These are phyloP conservation scores for Solanum dulcamara DNA, from an alignment of 257 asterid species.

Conservation along the genomic window DNA sequence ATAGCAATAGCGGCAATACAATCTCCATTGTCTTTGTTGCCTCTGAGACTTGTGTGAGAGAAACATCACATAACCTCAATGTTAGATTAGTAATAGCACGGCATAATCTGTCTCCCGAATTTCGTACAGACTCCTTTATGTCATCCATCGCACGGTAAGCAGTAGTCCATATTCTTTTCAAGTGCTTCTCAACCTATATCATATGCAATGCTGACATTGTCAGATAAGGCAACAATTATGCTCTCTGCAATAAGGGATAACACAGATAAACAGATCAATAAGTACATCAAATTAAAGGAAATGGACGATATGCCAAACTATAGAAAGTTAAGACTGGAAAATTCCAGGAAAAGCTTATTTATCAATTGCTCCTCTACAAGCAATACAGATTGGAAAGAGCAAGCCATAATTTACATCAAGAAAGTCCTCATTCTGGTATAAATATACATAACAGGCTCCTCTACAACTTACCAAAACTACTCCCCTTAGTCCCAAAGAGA, in stretches of 20 bases:
- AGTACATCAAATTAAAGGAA: not conserved
- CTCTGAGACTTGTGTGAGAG: conserved; percentile 76
- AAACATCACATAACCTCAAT: conserved; percentile 76
- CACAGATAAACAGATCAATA: not conserved
- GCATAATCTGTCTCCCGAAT: conserved; percentile 88
- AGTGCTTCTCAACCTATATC: conserved; percentile 74
- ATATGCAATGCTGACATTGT: not conserved
- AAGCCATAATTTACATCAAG: not conserved
- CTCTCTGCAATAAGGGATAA: not conserved
- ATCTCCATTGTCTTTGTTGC: conserved; percentile 74
- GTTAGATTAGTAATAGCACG: conserved; percentile 79
- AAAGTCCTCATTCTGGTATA: not conserved
- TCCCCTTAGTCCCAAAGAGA: not conserved
- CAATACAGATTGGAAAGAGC: not conserved
- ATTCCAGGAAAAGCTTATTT: not conserved
- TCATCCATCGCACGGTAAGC: conserved; percentile 98
- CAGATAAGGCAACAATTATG: not conserved
- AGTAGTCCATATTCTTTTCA: conserved; percentile 75
- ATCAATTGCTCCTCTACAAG: not conserved
- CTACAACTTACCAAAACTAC: not conserved
- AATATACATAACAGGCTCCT: not conserved
- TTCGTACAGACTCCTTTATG: conserved; percentile 94
- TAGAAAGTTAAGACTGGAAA: not conserved
- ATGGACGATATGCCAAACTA: not conserved
- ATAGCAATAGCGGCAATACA: conserved; percentile 73